Percentiles rank a stretch among this genome's conserved stretches.
Conservation (phyloP, 352 stramenopile genomes). For the Globisporangium cylindrosporum region DNA sequence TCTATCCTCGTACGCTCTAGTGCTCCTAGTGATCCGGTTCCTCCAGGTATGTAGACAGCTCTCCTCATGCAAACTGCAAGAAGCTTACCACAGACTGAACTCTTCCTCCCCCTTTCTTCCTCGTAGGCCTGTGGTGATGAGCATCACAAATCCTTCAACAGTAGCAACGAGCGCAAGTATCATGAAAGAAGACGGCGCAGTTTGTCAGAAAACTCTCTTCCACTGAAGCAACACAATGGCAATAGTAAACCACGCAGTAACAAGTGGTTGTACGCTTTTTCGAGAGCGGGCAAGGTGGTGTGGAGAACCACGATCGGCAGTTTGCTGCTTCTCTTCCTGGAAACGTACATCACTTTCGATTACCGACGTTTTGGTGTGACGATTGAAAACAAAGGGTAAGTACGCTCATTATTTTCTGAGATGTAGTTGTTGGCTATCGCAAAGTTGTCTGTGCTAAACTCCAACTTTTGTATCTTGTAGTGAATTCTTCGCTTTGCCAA, state of each 20-base stretch:
- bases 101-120: not conserved
- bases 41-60: constrained; percentile 57
- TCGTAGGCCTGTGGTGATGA: constrained; percentile 66
- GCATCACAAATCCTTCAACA: constrained; percentile 51
- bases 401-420: constrained; percentile 13
- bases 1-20: constrained; percentile 95
- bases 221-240: not conserved
- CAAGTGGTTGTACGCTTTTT: constrained; percentile 70
- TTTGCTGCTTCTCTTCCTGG: constrained; percentile 73
- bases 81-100: not conserved
- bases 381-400: constrained; percentile 67
- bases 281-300: constrained; percentile 45
- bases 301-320: constrained; percentile 76
- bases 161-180: constrained; percentile 9
- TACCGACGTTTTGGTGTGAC: constrained; percentile 80
- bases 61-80: not conserved
- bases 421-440: not conserved
- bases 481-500: constrained; percentile 66
- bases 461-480: constrained; percentile 27
- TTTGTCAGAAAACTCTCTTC: not conserved
- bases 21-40: constrained; percentile 94
- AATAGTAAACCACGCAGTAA: constrained; percentile 19
- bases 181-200: not conserved
- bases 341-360: constrained; percentile 85
- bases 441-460: not conserved